These are phyloP conservation scores for Craspedostauros australis DNA, from an alignment of 108 stramenopile species.

Conservation along the genomic window DNA sequence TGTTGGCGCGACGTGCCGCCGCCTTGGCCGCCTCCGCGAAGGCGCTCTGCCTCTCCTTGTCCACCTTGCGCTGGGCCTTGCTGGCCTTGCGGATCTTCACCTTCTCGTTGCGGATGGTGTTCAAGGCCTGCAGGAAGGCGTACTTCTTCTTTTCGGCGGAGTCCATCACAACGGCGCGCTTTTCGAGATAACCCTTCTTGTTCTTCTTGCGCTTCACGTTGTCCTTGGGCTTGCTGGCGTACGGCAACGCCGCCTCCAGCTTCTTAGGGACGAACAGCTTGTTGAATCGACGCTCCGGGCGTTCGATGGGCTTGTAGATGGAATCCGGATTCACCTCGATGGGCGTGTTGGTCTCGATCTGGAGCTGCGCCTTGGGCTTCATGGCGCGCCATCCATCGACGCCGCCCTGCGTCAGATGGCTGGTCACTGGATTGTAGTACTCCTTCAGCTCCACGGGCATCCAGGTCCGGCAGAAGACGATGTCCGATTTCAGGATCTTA, in stretches of 20 bases:
- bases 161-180: constrained; percentile 82
- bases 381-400: constrained; percentile 80
- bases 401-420: constrained; percentile 56
- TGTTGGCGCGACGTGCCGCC: constrained; percentile 56
- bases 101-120: constrained; percentile 85
- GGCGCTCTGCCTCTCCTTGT: constrained; percentile 55
- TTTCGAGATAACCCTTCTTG: constrained; percentile 72
- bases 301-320: constrained; percentile 95
- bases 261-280: constrained; percentile 81
- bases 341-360: constrained; percentile 80
- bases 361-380: constrained; percentile 89
- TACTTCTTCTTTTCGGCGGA: constrained; percentile 70
- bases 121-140: constrained; percentile 76
- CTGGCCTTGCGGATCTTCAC: constrained; percentile 53
- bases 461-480: constrained; percentile 97
- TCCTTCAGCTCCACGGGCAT: constrained; percentile 90
- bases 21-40: constrained; percentile 60
- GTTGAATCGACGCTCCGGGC: constrained; percentile 74
- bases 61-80: constrained; percentile 49
- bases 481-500: constrained; percentile 94
- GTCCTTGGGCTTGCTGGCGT: constrained; percentile 89
- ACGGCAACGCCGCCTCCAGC: constrained; percentile 91
- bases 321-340: constrained; percentile 94
- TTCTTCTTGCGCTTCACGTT: constrained; percentile 58
- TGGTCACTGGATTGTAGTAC: constrained; percentile 96